phyloP scores from a whole-genome alignment of 805 yeast species.

The Pichia rugopelliculosa region DNA sequence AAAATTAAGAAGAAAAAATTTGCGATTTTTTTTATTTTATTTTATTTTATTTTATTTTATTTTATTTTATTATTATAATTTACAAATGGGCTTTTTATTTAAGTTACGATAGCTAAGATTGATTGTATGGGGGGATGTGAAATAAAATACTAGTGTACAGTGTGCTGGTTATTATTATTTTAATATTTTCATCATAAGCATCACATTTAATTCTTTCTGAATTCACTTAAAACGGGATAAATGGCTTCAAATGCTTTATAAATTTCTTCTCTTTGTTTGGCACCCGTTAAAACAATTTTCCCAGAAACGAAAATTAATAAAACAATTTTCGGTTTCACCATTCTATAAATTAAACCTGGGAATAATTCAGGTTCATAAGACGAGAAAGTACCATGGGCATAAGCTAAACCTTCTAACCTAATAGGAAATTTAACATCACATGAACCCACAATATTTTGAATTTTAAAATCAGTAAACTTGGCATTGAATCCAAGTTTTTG shows the following conservation, averaged over 20 bases:
- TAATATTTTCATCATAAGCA: neutral
- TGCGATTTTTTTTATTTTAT: neutral
- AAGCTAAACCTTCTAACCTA: constrained; percentile 93
- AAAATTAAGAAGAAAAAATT: neutral
- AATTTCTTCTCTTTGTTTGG: constrained; percentile 97
- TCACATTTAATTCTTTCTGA: constrained; percentile 54
- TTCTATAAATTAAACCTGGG: constrained; percentile 97
- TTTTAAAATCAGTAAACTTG: constrained; percentile 94
- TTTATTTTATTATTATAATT: neutral
- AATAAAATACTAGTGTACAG: neutral
- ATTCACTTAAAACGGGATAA: constrained; percentile 96
- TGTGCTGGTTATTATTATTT: neutral
- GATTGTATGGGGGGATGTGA: neutral
- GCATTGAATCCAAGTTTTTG: constrained; percentile 98
- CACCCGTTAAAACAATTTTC: constrained; percentile 96
- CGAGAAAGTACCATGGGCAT: constrained; percentile 97
- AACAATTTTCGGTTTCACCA: constrained; percentile 98
- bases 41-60: neutral
- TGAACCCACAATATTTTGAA: constrained; percentile 96
- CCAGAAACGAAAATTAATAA: constrained; percentile 93
- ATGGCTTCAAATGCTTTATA: constrained; percentile 98
- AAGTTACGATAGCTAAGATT: neutral
- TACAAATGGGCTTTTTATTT: neutral
- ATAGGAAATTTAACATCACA: constrained; percentile 99
- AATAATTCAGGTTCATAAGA: constrained; percentile 97